phyloP scores from a whole-genome alignment of 768 basidiomycete genomes.

The Tricholoma hemisulphureum region DNA sequence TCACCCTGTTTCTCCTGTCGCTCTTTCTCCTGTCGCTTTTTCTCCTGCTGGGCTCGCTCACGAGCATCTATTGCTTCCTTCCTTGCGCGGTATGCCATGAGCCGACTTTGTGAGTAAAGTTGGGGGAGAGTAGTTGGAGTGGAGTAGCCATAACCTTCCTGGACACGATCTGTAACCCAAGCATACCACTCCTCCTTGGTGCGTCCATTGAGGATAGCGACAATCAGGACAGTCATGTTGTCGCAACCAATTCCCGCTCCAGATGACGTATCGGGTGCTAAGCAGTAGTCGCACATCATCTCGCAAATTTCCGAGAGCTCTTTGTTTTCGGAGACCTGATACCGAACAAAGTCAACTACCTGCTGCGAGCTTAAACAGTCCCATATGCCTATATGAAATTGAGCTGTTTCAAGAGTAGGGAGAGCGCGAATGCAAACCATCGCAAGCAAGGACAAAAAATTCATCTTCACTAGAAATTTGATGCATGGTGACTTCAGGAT shows the following conservation, averaged over 20 bases:
- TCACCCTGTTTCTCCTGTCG: not conserved
- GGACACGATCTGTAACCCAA: constrained; percentile 84
- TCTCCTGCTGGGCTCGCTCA: constrained; percentile 11
- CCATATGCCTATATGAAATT: constrained; percentile 80
- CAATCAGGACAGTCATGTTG: constrained; percentile 96
- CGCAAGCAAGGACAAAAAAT: constrained; percentile 95
- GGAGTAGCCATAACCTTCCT: constrained; percentile 67
- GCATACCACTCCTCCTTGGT: constrained; percentile 91
- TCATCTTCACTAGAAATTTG: constrained; percentile 87
- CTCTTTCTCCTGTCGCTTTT: not conserved
- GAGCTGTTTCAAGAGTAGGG: not conserved
- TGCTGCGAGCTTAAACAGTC: constrained; percentile 95
- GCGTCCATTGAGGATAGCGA: constrained; percentile 83
- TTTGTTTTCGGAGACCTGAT: constrained; percentile 75
- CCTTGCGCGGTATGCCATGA: constrained; percentile 62
- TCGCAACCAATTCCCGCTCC: constrained; percentile 96
- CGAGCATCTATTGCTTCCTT: constrained; percentile 55
- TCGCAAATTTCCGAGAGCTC: constrained; percentile 83
- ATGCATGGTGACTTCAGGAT: constrained; percentile 89
- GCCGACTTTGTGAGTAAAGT: constrained; percentile 65
- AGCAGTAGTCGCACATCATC: constrained; percentile 86
- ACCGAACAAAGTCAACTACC: constrained; percentile 84
- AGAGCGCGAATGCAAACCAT: constrained; percentile 56
- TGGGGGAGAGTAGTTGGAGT: constrained; percentile 78
- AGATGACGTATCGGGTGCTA: constrained; percentile 90